phyloP scores from a whole-genome alignment of 257 asterid genomes.

The Thymus quinquecostatus region DNA sequence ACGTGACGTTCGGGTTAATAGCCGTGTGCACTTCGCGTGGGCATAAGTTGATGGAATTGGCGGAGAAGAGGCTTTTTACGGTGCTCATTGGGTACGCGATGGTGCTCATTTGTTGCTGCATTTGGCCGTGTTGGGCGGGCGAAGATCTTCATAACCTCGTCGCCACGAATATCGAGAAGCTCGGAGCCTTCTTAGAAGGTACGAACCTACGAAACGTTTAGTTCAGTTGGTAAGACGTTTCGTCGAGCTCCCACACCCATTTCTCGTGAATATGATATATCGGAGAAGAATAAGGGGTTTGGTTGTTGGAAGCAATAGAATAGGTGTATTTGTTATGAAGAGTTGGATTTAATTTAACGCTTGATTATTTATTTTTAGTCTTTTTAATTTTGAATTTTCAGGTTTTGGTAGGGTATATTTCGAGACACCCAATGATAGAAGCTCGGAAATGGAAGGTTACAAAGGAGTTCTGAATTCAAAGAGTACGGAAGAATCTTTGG shows the following conservation, averaged over 20 bases:
- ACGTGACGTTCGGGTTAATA: constrained; percentile 59
- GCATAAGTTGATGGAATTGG: constrained; percentile 50
- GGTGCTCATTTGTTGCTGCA: constrained; percentile 41
- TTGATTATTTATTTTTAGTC: too few species aligned
- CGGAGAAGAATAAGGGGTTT: too few species aligned
- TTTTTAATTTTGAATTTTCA: constrained; percentile 1
- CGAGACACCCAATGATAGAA: constrained; percentile 29
- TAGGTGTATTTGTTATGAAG: too few species aligned
- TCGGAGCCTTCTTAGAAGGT: constrained; percentile 66
- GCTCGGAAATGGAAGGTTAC: constrained; percentile 35
- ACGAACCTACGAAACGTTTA: background rate
- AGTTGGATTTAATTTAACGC: too few species aligned
- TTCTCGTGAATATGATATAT: too few species aligned
- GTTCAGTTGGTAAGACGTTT: too few species aligned
- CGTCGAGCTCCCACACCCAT: too few species aligned
- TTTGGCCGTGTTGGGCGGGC: constrained; percentile 86
- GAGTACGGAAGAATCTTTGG: constrained; percentile 60
- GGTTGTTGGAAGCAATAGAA: too few species aligned
- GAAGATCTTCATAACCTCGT: constrained; percentile 69
- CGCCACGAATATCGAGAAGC: constrained; percentile 49
- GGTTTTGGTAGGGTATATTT: constrained; percentile 56
- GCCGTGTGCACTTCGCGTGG: constrained; percentile 61
- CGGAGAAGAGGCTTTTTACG: constrained; percentile 46
- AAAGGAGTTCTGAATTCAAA: constrained; percentile 58
- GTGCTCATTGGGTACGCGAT: constrained; percentile 51